Base-by-base conservation (phyloP, 1,284 basidiomycete genomes). In the Apiotrichum siamense region DNA sequence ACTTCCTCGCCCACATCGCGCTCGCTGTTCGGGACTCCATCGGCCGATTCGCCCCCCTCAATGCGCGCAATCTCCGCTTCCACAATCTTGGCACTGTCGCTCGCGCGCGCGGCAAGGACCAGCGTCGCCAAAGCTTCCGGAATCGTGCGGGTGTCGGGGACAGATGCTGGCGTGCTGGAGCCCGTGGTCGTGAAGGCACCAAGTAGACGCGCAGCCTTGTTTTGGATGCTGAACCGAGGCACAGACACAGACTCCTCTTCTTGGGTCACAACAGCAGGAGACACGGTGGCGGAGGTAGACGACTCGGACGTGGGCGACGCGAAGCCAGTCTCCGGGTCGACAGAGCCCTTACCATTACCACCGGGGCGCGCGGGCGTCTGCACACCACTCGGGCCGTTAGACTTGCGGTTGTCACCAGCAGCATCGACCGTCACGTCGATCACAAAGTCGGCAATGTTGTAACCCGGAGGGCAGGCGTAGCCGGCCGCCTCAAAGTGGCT, bases 391-490 rank as follows among this genome's bases (percentile, higher is more conserved):
- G 27, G 10, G 47, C 43, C 23, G 21, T 54, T 81, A 69, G 60
- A 56, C 36, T 47, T 46, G 39, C 62, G 52, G 45, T 65, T 61
- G 48, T 60, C 78, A 1, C 71, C 73, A 0, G 69, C 77, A 9
- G 84, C 83, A 48, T 87, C 83, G 76, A 90, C 87, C 0, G 90
- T 94, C 42, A 93, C 69, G 69, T 97, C 92, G 61, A 96, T 96
- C 55, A 96, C 75, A 70, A 85, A 94, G 73, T 98, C 94, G 0
- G 92, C 93, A 61, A 97, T 87, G 69, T 98, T 98, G 75, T 92
- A 97, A 0, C 94, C 94, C n/a, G 83, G 77, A 9, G 94, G 94
- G 69, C 94, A 98, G 0, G 84, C 79, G 56, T 85, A 81, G 0
- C 87, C 91, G 47, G 92, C 83, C 13, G 76, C 76, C 26, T 81